Conservation (phyloP, 306 rosid genomes). For the Sicyos baderoa region DNA sequence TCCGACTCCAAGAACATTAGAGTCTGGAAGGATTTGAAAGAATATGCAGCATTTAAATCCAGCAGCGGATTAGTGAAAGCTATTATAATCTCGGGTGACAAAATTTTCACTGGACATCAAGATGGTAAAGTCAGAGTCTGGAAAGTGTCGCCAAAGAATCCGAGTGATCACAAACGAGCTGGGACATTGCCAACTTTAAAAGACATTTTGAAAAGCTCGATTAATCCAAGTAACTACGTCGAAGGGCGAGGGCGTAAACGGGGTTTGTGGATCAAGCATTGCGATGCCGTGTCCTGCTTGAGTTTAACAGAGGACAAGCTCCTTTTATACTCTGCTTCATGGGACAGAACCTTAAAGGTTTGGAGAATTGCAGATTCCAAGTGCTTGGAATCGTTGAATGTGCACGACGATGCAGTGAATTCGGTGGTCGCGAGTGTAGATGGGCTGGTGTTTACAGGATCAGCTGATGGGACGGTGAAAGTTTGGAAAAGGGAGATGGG, state of each 20-base stretch:
- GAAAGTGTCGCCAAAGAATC: slow-evolving; percentile 49
- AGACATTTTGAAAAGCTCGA: slow-evolving; percentile 82
- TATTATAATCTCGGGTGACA: slow-evolving; percentile 56
- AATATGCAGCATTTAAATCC: slow-evolving; percentile 68
- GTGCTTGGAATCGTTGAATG: slow-evolving; percentile 62
- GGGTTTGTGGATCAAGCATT: slow-evolving; percentile 69
- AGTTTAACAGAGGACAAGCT: slow-evolving; percentile 41
- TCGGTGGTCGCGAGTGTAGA: slow-evolving; percentile 54
- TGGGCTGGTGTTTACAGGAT: slow-evolving; percentile 53
- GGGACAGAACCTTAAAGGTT: slow-evolving; percentile 77
- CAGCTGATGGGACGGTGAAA: slow-evolving; percentile 88
- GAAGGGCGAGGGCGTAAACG: slow-evolving; percentile 49
- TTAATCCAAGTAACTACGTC: slow-evolving; percentile 73
- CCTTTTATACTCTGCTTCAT: slow-evolving; percentile 65
- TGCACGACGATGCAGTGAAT: slow-evolving; percentile 79
- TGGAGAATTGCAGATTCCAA: slow-evolving; percentile 66
- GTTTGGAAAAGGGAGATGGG: slow-evolving; percentile 64
- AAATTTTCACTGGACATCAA: slow-evolving; percentile 82
- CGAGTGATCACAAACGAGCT: slow-evolving; percentile 57
- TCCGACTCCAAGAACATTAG: slow-evolving; percentile 36
- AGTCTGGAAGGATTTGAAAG: slow-evolving; percentile 80
- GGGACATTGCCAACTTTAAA: slow-evolving; percentile 77
- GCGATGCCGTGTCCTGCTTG: slow-evolving; percentile 78
- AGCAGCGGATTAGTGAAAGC: slow-evolving; percentile 83
- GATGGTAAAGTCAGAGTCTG: slow-evolving; percentile 84